Percentiles rank a stretch among this genome's conserved stretches.
These are phyloP conservation scores for Sporothrix humicola DNA, from an alignment of 2,329 filamentous ascomycete genomes.

Conservation along the genomic window DNA sequence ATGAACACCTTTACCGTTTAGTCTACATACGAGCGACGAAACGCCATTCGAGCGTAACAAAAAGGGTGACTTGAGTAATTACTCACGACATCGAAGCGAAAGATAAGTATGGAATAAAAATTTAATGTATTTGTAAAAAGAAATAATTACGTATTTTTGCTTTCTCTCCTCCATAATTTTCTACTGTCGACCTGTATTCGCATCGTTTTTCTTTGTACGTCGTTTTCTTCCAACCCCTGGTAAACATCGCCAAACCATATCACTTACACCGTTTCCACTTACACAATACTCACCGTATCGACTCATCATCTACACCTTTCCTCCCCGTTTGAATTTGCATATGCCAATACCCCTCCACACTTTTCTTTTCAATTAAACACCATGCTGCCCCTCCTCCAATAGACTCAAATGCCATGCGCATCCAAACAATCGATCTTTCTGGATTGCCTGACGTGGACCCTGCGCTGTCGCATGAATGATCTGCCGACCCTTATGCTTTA, in stretches of 20 bases:
- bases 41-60: too few species aligned
- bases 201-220: too few species aligned
- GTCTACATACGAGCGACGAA: too few species aligned
- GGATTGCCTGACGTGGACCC: constrained; percentile 2
- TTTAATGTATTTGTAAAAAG: too few species aligned
- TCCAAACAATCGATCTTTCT: background rate
- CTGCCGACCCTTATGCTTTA: constrained; percentile 12
- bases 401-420: background rate
- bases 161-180: too few species aligned
- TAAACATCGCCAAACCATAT: background rate
- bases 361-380: background rate
- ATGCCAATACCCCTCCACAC: background rate
- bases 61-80: too few species aligned
- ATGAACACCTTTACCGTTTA: too few species aligned
- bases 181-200: background rate
- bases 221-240: too few species aligned
- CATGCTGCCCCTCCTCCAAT: background rate
- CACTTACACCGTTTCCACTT: background rate
- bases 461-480: constrained; percentile 12
- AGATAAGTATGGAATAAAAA: too few species aligned
- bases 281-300: too few species aligned
- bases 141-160: too few species aligned
- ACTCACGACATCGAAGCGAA: too few species aligned
- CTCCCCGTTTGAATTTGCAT: background rate
- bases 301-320: background rate